Percentiles rank a stretch among this genome's conserved stretches.
Conservation (phyloP, 306 rosid genomes). For the Cicer yamashitae region DNA sequence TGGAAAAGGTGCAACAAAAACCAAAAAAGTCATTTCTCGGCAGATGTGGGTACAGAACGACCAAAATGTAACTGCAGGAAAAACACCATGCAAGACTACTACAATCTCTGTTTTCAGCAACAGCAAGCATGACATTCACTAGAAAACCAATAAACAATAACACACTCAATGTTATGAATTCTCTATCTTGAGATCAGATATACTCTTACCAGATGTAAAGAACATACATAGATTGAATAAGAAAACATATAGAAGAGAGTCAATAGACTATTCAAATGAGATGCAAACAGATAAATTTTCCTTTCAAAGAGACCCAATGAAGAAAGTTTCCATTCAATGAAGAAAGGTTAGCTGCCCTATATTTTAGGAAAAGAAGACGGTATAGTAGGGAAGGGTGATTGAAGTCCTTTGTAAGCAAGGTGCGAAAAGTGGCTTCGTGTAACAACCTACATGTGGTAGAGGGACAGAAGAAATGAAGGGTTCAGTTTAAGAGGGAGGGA, state of each 20-base stretch:
- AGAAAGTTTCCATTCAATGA: slow-evolving; percentile 19
- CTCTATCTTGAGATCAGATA: neutral
- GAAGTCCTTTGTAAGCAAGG: neutral
- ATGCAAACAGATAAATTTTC: slow-evolving; percentile 23
- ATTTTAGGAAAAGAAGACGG: neutral
- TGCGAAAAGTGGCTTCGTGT: neutral
- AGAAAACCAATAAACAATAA: slow-evolving; percentile 28
- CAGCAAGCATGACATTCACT: slow-evolving; percentile 15
- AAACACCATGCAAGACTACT: slow-evolving; percentile 8
- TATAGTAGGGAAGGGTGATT: slow-evolving; percentile 24
- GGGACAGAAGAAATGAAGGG: slow-evolving; percentile 1
- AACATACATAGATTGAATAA: neutral
- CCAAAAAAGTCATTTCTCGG: neutral
- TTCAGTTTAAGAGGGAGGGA: neutral
- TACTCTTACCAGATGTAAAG: slow-evolving; percentile 10
- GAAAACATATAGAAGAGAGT: neutral
- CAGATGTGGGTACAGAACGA: slow-evolving; percentile 10
- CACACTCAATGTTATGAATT: neutral
- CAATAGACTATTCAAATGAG: slow-evolving; percentile 5
- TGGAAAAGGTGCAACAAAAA: slow-evolving; percentile 25
- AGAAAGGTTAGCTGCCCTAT: no score
- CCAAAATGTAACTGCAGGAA: slow-evolving; percentile 1
- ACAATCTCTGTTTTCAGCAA: slow-evolving; percentile 26
- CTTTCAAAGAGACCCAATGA: neutral
- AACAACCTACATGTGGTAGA: neutral